Percentiles rank a stretch among this genome's conserved stretches.
Evolutionary conservation across 352 stramenopile species (phyloP).

Genomic region (Globisporangium emineosum): DNA sequence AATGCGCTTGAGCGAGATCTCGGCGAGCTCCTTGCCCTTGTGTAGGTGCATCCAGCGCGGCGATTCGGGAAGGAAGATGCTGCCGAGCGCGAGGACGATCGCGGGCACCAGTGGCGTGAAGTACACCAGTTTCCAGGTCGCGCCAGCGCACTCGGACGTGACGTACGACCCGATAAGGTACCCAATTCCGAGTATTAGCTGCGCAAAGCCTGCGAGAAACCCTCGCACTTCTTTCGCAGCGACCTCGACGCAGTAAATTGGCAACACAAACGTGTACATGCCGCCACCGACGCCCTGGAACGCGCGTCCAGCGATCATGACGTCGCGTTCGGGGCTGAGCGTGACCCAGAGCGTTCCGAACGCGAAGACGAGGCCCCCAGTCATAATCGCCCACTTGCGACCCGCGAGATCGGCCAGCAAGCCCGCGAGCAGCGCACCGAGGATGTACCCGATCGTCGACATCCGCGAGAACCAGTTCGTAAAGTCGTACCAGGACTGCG

Average conservation of each 20-base stretch:
- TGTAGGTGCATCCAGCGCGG: slow-evolving; percentile 48
- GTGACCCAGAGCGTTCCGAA: slow-evolving; percentile 14
- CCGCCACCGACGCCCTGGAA: slow-evolving; percentile 12
- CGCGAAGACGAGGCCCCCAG: slow-evolving; percentile 6
- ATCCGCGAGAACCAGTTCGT: not conserved
- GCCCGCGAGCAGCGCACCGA: not conserved
- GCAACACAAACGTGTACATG: slow-evolving; percentile 14
- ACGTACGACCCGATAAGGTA: not conserved
- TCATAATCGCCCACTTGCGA: slow-evolving; percentile 8
- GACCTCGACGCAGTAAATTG: slow-evolving; percentile 18
- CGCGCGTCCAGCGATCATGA: not conserved
- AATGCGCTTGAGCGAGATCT: slow-evolving; percentile 26
- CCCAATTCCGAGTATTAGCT: slow-evolving; percentile 2
- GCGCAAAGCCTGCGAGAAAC: slow-evolving; percentile 8
- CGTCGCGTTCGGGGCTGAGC: not conserved
- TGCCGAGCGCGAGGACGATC: slow-evolving; percentile 30
- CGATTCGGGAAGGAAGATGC: slow-evolving; percentile 45
- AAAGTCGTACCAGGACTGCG: slow-evolving; percentile 3
- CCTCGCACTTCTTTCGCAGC: slow-evolving; percentile 13
- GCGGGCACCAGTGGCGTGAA: not conserved
- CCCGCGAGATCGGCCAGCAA: slow-evolving; percentile 12
- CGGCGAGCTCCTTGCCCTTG: slow-evolving; percentile 39
- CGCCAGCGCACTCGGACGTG: not conserved
- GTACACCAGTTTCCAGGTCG: slow-evolving; percentile 9
- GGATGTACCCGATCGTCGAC: slow-evolving; percentile 10